Base-by-base conservation (phyloP, 2,329 filamentous ascomycete species). In the Penicillium sp. region DNA sequence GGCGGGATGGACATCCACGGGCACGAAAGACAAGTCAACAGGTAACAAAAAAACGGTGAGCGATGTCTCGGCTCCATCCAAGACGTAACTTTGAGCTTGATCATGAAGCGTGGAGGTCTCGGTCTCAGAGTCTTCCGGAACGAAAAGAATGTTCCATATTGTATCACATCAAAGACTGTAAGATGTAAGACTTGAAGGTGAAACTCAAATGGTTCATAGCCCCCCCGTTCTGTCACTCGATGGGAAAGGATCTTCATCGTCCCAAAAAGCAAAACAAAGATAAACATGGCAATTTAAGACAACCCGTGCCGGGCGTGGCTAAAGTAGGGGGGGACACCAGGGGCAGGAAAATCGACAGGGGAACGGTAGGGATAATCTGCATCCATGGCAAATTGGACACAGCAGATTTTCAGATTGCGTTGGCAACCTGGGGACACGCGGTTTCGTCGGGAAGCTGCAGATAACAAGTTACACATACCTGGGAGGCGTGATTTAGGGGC, bases 401-500 rank as follows among this genome's bases (percentile, higher is more conserved):
- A 55, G 43, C 42, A 52, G 53, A 31, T 42, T 39, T 22, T 40
- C 22, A 22, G 1, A 36, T 40, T 29, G 27, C 36, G 34, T 47
- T 42, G 34, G 47, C 32, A 43, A 47, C 18, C 18, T 18, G 18
- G 18, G 18, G 18, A 18, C 47, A 61, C 53, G 48, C 55, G 47
- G 43, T 43, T 44, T 29, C 38, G 31, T 39, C 49, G 52, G 54
- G 29, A 54, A 62, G 11, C 2, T 38, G 42, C 47, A 60, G 32
- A 42, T 44, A 22, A 57, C 32, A n/a, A 34, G 42, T 50, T 47
- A 32, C 40, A 60, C 64, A 29, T 64, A 67, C 67, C 61, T 63
- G 55, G 21, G 67, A 66, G 18, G 51, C 46, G 29, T 55, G 55
- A 50, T 68, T 69, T 16, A 68, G 52, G 32, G 58, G 67, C 11